Base-by-base conservation (phyloP, 2,329 filamentous ascomycete genomes). In the Elsinoe australis region DNA sequence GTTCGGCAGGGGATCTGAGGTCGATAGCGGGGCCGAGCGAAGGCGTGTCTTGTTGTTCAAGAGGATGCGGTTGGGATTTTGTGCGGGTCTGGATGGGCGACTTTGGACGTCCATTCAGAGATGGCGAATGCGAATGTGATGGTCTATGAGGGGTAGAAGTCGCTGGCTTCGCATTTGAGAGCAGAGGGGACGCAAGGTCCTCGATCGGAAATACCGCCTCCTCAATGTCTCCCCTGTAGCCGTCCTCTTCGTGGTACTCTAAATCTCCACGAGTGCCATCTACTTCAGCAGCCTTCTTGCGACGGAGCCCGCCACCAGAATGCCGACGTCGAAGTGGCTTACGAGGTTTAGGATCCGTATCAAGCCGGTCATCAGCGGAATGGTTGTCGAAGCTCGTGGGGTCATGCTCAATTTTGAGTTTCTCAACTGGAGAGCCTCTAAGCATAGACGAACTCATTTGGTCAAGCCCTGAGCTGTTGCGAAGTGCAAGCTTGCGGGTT, bases 181-280 rank as follows among this genome's bases (percentile, higher is more conserved):
- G 7, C 24, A 21, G 14, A 12, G 39, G 39, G 19, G 39, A 44
- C 5, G 39, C 17, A 31, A 63, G 53, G 49, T 78, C 74, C 56
- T 85, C 82, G 79, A 85, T 85, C 2, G 74, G 60, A 56, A 86
- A 85, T 5, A 83, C 79, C 26, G 77, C 74, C 55, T 86, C 83
- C 52, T 83, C 83, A 55, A 80, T 80, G 64, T 90, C 88, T 1
- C 80, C 85, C 33, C 81, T 80, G 59, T 94, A 90, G 17, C 89
- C 87, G 21, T 90, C 87, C 56, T 94, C 86, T 59, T 94, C 88
- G 58, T 85, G 89, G 57, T 89, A 95, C 62, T 94, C 82, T n/a
- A 95, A 72, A 53, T 85, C 77, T n/a, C 87, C 84, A 46, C 83
- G 74, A 7, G 78, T 73, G 18, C 60, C 66, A 38, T 76, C 72